phyloP scores from a whole-genome alignment of 1,284 basidiomycete genomes.

The Tilletia indica region DNA sequence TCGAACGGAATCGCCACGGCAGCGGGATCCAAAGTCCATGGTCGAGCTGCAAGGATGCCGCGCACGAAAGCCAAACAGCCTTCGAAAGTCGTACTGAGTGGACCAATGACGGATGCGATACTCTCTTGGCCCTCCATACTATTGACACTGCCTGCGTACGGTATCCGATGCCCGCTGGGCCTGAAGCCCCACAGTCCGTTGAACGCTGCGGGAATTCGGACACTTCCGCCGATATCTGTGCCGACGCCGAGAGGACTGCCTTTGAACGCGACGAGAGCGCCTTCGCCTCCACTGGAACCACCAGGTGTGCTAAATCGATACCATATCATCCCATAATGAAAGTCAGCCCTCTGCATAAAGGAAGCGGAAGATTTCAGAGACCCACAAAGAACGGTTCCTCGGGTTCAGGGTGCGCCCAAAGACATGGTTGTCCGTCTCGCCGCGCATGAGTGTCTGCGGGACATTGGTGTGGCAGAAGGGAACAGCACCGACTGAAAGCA shows the following conservation, averaged over 20 bases:
- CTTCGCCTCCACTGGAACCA: conserved; percentile 69
- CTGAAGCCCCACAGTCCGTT: conserved; percentile 70
- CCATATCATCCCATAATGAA: background rate
- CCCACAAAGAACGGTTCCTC: conserved; percentile 61
- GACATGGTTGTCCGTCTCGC: conserved; percentile 60
- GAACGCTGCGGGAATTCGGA: conserved; percentile 66
- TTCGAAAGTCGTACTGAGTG: background rate
- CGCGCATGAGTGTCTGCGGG: conserved; percentile 64
- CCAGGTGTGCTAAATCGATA: conserved; percentile 56
- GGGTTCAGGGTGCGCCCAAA: conserved; percentile 72
- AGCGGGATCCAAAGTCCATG: conserved; percentile 19
- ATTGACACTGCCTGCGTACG: conserved; percentile 63
- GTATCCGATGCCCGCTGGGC: conserved; percentile 70
- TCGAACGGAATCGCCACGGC: conserved; percentile 31
- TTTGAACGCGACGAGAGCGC: conserved; percentile 64
- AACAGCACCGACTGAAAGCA: conserved; percentile 66
- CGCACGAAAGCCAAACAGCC: background rate
- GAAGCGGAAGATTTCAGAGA: too few species aligned
- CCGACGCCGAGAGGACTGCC: conserved; percentile 66
- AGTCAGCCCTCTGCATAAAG: background rate
- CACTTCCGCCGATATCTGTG: conserved; percentile 70
- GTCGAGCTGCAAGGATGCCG: background rate
- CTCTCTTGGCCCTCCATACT: conserved; percentile 56
- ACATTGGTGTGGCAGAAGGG: conserved; percentile 71
- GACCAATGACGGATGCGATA: conserved; percentile 11